Conservation (phyloP, 768 basidiomycete genomes). For the Lactarius hengduanensis region DNA sequence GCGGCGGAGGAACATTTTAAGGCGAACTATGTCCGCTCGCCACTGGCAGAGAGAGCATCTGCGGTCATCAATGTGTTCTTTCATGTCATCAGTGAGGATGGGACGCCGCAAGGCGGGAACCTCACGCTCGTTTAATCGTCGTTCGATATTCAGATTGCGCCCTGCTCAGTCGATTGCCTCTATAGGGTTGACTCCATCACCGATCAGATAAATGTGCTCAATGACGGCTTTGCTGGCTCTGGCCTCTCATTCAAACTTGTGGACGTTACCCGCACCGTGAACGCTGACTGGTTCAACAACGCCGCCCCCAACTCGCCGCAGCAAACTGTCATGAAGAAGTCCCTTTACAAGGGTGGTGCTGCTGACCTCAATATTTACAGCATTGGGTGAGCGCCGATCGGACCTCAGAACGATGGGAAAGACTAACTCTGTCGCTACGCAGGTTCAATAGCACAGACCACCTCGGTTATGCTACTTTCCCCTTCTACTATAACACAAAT, state of each 20-base stretch:
- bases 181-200: conserved; percentile 37
- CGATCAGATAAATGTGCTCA: conserved; percentile 45
- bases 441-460: conserved; percentile 45
- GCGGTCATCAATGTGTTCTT: conserved; percentile 27
- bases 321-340: conserved; percentile 50
- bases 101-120: conserved; percentile 41
- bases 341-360: conserved; percentile 43
- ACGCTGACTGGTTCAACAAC: conserved; percentile 48
- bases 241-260: conserved; percentile 44
- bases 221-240: conserved; percentile 40
- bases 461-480: conserved; percentile 57
- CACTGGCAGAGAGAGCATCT: not conserved
- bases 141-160: not conserved
- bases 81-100: conserved; percentile 45
- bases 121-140: conserved; percentile 39
- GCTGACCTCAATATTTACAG: conserved; percentile 50
- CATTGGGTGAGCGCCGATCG: conserved; percentile 41
- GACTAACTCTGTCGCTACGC: not conserved
- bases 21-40: conserved; percentile 38
- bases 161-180: conserved; percentile 12
- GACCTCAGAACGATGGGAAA: conserved; percentile 3
- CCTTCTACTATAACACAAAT: conserved; percentile 37
- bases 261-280: conserved; percentile 44
- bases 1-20: conserved; percentile 44
- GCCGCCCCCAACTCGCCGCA: conserved; percentile 36